Evolutionary conservation across 1,139 yeast genomes (phyloP).

Genomic region (Geotrichum cucujoidarum): DNA sequence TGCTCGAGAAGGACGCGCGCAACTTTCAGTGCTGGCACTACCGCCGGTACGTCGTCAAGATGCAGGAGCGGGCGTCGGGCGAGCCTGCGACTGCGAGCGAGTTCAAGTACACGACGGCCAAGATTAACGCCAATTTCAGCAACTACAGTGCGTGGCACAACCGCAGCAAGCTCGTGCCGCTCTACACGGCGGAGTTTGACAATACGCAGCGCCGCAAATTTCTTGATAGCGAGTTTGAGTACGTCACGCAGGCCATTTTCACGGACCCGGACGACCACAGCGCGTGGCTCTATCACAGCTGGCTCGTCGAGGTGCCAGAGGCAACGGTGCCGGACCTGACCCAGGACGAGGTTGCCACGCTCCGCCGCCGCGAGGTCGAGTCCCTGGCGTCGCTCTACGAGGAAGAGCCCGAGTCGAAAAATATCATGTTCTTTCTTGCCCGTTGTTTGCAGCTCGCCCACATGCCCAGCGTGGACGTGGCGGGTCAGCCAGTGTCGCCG

Average conservation of each 20-base stretch:
- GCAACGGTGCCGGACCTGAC: constrained; percentile 37
- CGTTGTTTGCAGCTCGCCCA: not conserved
- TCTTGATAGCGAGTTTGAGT: constrained; percentile 55
- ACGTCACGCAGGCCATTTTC: constrained; percentile 77
- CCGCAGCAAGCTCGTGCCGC: constrained; percentile 64
- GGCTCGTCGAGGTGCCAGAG: constrained; percentile 63
- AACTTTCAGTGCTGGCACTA: constrained; percentile 82
- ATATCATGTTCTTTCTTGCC: constrained; percentile 38
- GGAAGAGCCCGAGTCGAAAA: constrained; percentile 39
- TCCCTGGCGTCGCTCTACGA: constrained; percentile 36
- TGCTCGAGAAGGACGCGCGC: constrained; percentile 68
- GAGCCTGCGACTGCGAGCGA: constrained; percentile 45
- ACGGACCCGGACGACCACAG: constrained; percentile 94
- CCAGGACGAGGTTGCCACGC: constrained; percentile 21
- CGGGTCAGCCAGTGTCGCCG: constrained; percentile 10
- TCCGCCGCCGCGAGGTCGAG: constrained; percentile 32
- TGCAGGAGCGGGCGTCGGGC: constrained; percentile 43
- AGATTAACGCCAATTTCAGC: constrained; percentile 77
- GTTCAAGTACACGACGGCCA: constrained; percentile 69
- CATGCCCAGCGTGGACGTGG: not conserved
- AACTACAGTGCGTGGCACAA: constrained; percentile 97
- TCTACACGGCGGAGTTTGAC: constrained; percentile 37
- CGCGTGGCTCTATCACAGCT: constrained; percentile 81
- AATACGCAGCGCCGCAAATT: constrained; percentile 36
- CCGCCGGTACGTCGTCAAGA: constrained; percentile 62